A percentile compares a stretch with the other conserved stretches of the same genome.
phyloP scores from a whole-genome alignment of 305 asterid genomes.

The Solanum chacoense region DNA sequence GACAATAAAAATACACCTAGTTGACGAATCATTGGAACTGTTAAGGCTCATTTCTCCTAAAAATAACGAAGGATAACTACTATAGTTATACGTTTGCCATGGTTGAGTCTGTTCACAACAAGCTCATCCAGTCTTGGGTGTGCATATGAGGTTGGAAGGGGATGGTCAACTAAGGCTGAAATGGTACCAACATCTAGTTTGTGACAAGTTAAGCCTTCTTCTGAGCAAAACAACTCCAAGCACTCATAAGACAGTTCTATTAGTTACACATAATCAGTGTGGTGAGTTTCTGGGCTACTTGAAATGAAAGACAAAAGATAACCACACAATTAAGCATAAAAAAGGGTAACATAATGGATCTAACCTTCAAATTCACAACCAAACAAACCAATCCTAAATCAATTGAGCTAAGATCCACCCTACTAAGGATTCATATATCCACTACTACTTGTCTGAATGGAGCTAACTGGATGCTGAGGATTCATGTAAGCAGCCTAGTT shows the following conservation, averaged over 20 bases:
- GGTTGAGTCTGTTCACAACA: neutral
- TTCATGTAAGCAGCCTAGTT: neutral
- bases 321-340: neutral
- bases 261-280: neutral
- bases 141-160: neutral
- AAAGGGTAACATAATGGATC: neutral
- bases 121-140: neutral
- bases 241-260: neutral
- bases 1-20: neutral
- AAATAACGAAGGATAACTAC: neutral
- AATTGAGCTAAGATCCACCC: neutral
- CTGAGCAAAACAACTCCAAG: neutral
- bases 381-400: neutral
- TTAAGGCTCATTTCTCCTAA: neutral
- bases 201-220: neutral
- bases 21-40: neutral
- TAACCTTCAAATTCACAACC: neutral
- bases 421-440: neutral
- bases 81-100: neutral
- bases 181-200: neutral
- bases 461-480: neutral
- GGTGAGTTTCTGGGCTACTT: neutral
- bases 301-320: neutral
- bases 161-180: constrained; percentile 2
- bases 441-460: neutral